phyloP scores from a whole-genome alignment of 1,139 yeast genomes.

The Yamadazyma diddensiae region DNA sequence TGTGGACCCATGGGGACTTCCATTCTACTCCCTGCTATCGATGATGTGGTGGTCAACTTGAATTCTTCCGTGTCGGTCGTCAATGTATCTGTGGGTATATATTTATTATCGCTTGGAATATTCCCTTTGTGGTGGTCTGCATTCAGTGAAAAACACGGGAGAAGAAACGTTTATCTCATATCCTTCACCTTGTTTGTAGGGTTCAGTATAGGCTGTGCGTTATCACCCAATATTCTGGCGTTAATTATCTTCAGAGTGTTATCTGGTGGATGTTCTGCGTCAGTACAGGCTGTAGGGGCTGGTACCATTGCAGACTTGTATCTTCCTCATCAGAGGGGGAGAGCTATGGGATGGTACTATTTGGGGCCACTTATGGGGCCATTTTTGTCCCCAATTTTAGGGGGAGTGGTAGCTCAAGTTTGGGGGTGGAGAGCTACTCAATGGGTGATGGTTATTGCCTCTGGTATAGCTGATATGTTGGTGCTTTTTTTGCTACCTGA shows the following conservation, averaged over 20 bases:
- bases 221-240: slow-evolving; percentile 58
- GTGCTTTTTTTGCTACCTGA: slow-evolving; percentile 68
- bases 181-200: slow-evolving; percentile 63
- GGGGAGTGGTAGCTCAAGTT: slow-evolving; percentile 67
- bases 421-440: slow-evolving; percentile 93
- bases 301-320: slow-evolving; percentile 81
- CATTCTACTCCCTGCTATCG: slow-evolving; percentile 75
- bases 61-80: slow-evolving; percentile 59
- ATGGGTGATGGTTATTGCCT: slow-evolving; percentile 74
- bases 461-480: slow-evolving; percentile 51
- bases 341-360: slow-evolving; percentile 78
- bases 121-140: slow-evolving; percentile 92
- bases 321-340: slow-evolving; percentile 66
- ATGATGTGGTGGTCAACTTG: slow-evolving; percentile 52
- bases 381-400: slow-evolving; percentile 73
- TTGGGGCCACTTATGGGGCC: slow-evolving; percentile 85
- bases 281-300: slow-evolving; percentile 88
- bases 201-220: slow-evolving; percentile 71
- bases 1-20: slow-evolving; percentile 94
- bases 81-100: slow-evolving; percentile 78
- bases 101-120: slow-evolving; percentile 68
- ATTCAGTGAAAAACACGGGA: slow-evolving; percentile 70
- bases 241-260: slow-evolving; percentile 68
- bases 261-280: slow-evolving; percentile 79
- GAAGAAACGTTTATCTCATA: slow-evolving; percentile 68